These are phyloP conservation scores for Spathaspora boniae DNA, from an alignment of 805 yeast genomes.

Conservation along the genomic window DNA sequence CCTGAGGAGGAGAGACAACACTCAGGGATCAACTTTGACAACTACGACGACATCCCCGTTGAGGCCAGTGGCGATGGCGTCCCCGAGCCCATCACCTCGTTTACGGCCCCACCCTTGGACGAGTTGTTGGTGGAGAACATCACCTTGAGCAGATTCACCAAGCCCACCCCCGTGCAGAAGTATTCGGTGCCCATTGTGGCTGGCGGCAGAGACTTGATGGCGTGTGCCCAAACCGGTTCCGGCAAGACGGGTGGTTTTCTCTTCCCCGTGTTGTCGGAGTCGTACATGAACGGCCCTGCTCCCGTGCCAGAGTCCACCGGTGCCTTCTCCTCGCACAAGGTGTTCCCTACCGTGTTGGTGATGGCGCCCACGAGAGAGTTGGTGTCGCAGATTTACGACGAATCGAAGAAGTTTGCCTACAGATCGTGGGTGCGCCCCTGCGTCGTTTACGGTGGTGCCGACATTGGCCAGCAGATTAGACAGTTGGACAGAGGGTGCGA, in stretches of 20 bases:
- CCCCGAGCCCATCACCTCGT: slow-evolving; percentile 87
- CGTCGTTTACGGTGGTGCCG: slow-evolving; percentile 99
- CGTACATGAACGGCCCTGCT: slow-evolving; percentile 85
- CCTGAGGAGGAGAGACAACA: slow-evolving; percentile 75
- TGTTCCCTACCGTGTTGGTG: slow-evolving; percentile 90
- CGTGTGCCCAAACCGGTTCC: slow-evolving; percentile 98
- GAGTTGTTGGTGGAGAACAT: slow-evolving; percentile 82
- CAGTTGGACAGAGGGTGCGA: slow-evolving; percentile 93
- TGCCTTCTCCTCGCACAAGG: slow-evolving; percentile 66
- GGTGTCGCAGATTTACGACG: slow-evolving; percentile 94
- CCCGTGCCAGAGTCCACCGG: slow-evolving; percentile 46
- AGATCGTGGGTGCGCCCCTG: slow-evolving; percentile 98
- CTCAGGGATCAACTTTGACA: slow-evolving; percentile 97
- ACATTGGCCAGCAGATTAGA: slow-evolving; percentile 81
- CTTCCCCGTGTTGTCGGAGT: slow-evolving; percentile 94
- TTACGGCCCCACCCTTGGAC: slow-evolving; percentile 92
- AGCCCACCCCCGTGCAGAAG: slow-evolving; percentile 96
- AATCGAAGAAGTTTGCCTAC: slow-evolving; percentile 91
- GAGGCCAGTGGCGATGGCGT: slow-evolving; percentile 95
- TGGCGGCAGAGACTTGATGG: slow-evolving; percentile 88
- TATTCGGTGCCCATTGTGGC: slow-evolving; percentile 91
- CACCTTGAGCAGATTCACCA: slow-evolving; percentile 81
- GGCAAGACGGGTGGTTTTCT: slow-evolving; percentile 99
- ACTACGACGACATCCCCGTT: slow-evolving; percentile 97
- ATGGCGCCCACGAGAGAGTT: slow-evolving; percentile 99